A percentile compares a stretch with the other conserved stretches of the same genome.
phyloP scores from a whole-genome alignment of 2,329 filamentous ascomycete genomes.

The Aspergillus uvarum region DNA sequence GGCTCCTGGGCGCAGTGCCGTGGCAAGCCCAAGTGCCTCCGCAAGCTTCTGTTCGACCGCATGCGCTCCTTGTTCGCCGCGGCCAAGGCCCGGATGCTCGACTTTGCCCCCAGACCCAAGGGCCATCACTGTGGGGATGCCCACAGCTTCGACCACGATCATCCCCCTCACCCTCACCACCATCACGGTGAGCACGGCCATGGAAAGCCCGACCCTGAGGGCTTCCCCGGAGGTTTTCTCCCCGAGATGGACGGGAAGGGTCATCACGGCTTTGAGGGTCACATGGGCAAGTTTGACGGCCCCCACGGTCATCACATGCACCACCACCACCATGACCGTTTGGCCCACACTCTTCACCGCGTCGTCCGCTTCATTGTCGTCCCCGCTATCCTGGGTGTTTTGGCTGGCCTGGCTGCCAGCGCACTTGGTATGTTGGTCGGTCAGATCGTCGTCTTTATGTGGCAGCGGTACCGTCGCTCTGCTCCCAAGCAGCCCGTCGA shows the following conservation, averaged over 20 bases:
- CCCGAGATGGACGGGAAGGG: constrained; percentile 8
- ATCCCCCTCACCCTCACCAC: constrained; percentile 12
- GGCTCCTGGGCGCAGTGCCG: constrained; percentile 46
- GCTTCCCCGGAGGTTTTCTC: background rate
- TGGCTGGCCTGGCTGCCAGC: constrained; percentile 47
- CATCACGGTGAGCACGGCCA: constrained; percentile 10
- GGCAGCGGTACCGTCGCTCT: constrained; percentile 42
- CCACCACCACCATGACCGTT: constrained; percentile 34
- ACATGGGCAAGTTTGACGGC: constrained; percentile 11
- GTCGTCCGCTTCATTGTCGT: constrained; percentile 47
- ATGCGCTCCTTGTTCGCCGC: constrained; percentile 39
- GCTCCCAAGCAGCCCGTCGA: constrained; percentile 31
- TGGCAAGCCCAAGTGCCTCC: constrained; percentile 41
- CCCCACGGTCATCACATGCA: constrained; percentile 33
- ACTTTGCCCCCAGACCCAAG: constrained; percentile 29
- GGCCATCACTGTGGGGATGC: constrained; percentile 32
- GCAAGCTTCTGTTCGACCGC: constrained; percentile 39
- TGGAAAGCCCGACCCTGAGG: constrained; percentile 8
- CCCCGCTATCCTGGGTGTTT: constrained; percentile 47
- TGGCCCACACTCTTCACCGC: constrained; percentile 41
- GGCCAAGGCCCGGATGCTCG: constrained; percentile 39
- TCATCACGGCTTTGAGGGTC: constrained; percentile 10
- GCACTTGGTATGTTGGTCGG: constrained; percentile 50
- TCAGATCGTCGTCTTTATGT: constrained; percentile 47
- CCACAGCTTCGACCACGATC: constrained; percentile 11